Evolutionary conservation across 345 rosid species (phyloP).

Genomic region (Citrus sp.): DNA sequence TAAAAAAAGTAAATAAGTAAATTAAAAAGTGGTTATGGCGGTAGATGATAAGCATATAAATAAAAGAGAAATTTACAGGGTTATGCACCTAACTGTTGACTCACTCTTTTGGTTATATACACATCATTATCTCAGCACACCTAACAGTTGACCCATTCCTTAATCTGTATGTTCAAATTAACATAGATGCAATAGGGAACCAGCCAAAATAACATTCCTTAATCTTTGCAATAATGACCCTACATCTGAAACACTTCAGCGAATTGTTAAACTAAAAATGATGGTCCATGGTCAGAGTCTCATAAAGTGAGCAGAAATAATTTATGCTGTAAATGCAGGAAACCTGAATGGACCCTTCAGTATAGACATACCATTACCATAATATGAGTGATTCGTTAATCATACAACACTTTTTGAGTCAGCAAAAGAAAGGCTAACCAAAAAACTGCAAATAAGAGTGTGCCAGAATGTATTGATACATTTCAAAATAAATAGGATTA

Average conservation of each 20-base stretch:
- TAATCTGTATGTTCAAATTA: background rate
- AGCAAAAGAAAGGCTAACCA: background rate
- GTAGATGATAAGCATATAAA: background rate
- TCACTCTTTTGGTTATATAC: background rate
- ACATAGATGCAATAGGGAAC: background rate
- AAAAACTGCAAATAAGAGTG: background rate
- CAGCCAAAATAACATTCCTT: background rate
- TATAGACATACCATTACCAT: background rate
- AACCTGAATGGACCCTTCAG: background rate
- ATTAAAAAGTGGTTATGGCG: background rate
- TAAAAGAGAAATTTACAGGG: background rate
- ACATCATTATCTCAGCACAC: background rate
- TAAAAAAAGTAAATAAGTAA: no score
- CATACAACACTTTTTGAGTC: constrained; percentile 2
- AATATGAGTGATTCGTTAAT: background rate
- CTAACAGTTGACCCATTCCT: constrained; percentile 22
- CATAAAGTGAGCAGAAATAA: background rate
- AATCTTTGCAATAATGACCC: background rate
- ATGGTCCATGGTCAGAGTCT: background rate
- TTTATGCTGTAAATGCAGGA: background rate
- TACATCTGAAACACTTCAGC: background rate
- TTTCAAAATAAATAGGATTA: constrained; percentile 1
- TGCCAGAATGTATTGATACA: constrained; percentile 12
- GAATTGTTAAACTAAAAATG: background rate
- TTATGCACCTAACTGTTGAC: constrained; percentile 13